Base-by-base conservation (phyloP, 345 rosid species). In the Brassica cretica region DNA sequence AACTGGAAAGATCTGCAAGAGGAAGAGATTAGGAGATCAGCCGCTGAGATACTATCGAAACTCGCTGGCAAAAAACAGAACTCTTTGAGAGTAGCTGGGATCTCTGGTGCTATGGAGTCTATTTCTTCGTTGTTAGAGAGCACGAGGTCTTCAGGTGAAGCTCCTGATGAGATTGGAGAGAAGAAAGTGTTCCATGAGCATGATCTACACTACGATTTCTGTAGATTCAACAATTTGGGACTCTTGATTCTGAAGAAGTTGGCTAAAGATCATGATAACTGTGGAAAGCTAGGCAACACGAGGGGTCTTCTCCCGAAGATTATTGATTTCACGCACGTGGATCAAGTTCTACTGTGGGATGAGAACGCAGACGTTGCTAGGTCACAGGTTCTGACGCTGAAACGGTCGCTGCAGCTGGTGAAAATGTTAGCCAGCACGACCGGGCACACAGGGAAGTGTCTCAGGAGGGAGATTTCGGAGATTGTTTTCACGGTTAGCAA, bases 31-130 rank as follows among this genome's bases (percentile, higher is more conserved):
- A 87, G 98, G 75, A 72, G 53, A 76, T 89, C 93, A 51, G 87
- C 98, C 0, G 96, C 93, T 1, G 96, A 92, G 65, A 85, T 92
- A 63, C 76, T 94, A 30, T 84, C 96, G 5, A 89, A 84, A 67
- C 80, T 94, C 2, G 93, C 93, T 0, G 87, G 96, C 2, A 90
- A 86, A 79, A 94, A 88, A 74, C 96, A 92, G 49, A 92, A 90
- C 78, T 85, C 94, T 6, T 82, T 94, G 0, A 84, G 98, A 14
- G 94, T 94, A 3, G 88, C 97, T 0, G 96, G 97, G 64, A 90
- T 92, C 72, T 90, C 96, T 15, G 98, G 98, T 0, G 93, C 98
- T 2, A 86, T 94, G 96, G 96, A 94, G 80, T 94, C 98, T 1
- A 92, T 94, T 62, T 90, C 97, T 19, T 92, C 97, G 30, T 80